Conservation (phyloP, 129 eudicot genomes). For the Chrysanthemum makinoi region DNA sequence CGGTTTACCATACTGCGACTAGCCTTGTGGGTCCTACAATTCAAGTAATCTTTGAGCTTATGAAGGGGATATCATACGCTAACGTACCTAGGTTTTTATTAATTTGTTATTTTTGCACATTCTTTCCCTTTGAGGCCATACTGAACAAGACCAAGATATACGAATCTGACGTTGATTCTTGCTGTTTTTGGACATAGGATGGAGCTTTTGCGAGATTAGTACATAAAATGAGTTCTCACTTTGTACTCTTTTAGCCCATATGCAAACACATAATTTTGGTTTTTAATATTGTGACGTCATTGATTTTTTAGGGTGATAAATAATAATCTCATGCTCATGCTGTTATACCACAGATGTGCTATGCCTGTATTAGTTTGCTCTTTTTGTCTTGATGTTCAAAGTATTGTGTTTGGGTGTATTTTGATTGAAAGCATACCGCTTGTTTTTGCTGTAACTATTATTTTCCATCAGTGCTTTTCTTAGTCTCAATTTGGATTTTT, state of each 20-base stretch:
- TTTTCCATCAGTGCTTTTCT: no score
- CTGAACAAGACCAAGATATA: slow-evolving; percentile 18
- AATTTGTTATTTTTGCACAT: slow-evolving; percentile 3
- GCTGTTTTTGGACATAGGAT: slow-evolving; percentile 6
- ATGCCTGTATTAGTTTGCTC: no score
- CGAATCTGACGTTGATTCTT: slow-evolving; percentile 8
- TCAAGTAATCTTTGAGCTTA: slow-evolving; percentile 46
- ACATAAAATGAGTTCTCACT: slow-evolving; percentile 18
- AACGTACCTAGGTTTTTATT: neutral
- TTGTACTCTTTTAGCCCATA: no score
- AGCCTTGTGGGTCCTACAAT: slow-evolving; percentile 68
- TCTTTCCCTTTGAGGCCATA: slow-evolving; percentile 5
- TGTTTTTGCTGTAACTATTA: no score
- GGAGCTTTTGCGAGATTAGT: slow-evolving; percentile 13
- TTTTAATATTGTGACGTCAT: neutral
- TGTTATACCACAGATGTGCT: no score
- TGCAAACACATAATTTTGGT: neutral
- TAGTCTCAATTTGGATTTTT: no score
- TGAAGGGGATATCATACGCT: slow-evolving; percentile 18
- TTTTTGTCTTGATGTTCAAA: no score
- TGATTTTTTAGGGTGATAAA: no score
- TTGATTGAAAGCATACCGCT: no score
- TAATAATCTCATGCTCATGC: no score
- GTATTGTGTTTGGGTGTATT: no score
- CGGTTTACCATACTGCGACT: slow-evolving; percentile 64